phyloP scores from a whole-genome alignment of 306 rosid species.

The Hippophae gyantsensis region DNA sequence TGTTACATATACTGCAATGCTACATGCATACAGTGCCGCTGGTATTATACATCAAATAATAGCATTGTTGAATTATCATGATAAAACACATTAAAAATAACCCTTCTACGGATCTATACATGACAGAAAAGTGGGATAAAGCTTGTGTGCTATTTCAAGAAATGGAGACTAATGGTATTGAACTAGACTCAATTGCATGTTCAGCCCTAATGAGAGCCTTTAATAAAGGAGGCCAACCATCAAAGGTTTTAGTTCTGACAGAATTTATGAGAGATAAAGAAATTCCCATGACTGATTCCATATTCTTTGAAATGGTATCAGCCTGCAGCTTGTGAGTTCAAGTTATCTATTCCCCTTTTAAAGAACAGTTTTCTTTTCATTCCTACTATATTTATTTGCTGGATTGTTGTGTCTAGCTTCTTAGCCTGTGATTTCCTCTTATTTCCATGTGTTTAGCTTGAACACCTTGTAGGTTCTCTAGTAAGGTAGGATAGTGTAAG shows the following conservation, averaged over 20 bases:
- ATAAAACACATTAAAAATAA: slow-evolving; percentile 15
- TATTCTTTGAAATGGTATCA: slow-evolving; percentile 74
- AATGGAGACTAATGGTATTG: slow-evolving; percentile 53
- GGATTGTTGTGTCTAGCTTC: background rate
- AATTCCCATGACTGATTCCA: slow-evolving; percentile 64
- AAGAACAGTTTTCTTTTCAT: background rate
- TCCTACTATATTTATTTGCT: background rate
- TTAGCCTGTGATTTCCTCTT: background rate
- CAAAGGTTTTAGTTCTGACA: slow-evolving; percentile 66
- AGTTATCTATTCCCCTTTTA: background rate
- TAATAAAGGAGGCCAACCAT: slow-evolving; percentile 74
- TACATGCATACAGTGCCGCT: slow-evolving; percentile 57
- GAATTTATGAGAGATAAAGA: slow-evolving; percentile 66
- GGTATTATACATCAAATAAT: slow-evolving; percentile 34
- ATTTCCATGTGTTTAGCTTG: background rate
- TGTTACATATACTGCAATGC: slow-evolving; percentile 72
- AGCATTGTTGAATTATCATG: slow-evolving; percentile 14
- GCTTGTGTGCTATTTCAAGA: slow-evolving; percentile 59
- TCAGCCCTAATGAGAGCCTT: slow-evolving; percentile 79
- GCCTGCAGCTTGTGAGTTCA: slow-evolving; percentile 85
- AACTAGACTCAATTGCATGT: slow-evolving; percentile 70
- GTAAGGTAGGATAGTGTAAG: too few relatives aligned
- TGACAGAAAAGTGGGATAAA: slow-evolving; percentile 76
- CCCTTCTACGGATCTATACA: slow-evolving; percentile 9
- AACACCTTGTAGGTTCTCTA: background rate